Conservation (phyloP, 2,329 filamentous ascomycete genomes). For the Fusarium udum region DNA sequence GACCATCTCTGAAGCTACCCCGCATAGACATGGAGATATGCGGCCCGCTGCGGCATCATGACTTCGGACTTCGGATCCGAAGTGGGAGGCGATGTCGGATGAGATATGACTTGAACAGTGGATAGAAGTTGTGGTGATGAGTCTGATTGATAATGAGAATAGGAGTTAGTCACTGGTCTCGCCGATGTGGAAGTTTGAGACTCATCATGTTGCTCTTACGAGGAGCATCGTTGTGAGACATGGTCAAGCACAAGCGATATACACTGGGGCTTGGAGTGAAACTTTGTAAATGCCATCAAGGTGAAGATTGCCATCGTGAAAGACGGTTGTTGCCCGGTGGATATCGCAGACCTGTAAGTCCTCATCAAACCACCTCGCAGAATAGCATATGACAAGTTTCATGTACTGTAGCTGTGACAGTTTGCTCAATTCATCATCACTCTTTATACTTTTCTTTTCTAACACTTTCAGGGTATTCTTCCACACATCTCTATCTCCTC, state of each 20-base stretch:
- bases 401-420: background rate
- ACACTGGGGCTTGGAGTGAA: background rate
- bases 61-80: conserved; percentile 11
- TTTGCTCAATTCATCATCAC: conserved; percentile 5
- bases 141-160: background rate
- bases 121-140: background rate
- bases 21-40: conserved; percentile 2
- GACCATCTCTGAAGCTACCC: conserved; percentile 17
- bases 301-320: fast-evolving
- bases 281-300: background rate
- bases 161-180: background rate
- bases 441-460: background rate
- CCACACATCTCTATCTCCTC: conserved; percentile 36
- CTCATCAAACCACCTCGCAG: background rate
- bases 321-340: background rate
- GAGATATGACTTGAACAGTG: background rate
- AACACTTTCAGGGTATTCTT: conserved; percentile 15
- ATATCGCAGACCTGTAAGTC: background rate
- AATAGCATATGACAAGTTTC: background rate
- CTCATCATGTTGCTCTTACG: background rate
- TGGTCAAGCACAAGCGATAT: background rate
- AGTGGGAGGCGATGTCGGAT: conserved; percentile 3
- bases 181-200: background rate
- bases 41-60: conserved; percentile 11
- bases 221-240: background rate